Percentiles rank a stretch among this genome's conserved stretches.
Conservation (phyloP, 2,329 filamentous ascomycete genomes). For the Phaeosphaeriaceae sp. region DNA sequence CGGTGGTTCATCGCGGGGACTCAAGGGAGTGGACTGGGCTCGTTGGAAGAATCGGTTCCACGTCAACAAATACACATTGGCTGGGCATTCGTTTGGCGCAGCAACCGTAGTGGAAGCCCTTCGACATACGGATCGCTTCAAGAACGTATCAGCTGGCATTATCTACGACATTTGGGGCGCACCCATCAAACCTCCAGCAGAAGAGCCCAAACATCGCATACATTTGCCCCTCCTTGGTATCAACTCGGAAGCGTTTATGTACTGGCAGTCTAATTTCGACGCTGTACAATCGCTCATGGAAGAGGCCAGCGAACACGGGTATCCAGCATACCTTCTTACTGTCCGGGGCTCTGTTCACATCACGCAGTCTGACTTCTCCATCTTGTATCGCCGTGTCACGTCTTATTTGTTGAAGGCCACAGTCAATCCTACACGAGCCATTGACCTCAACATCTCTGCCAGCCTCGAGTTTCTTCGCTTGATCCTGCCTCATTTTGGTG, state of each 20-base stretch:
- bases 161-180: conserved; percentile 72
- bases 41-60: conserved; percentile 65
- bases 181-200: conserved; percentile 51
- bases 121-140: conserved; percentile 61
- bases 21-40: conserved; percentile 64
- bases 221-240: conserved; percentile 67
- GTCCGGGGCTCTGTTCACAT: conserved; percentile 69
- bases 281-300: conserved; percentile 63
- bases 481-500: conserved; percentile 50
- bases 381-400: conserved; percentile 67
- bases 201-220: conserved; percentile 56
- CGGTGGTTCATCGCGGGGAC: conserved; percentile 65
- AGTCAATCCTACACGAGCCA: conserved; percentile 67
- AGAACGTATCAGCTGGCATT: conserved; percentile 68
- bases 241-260: conserved; percentile 73
- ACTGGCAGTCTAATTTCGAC: conserved; percentile 70
- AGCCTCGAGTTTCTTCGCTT: conserved; percentile 68
- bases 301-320: conserved; percentile 60
- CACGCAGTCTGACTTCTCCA: conserved; percentile 70
- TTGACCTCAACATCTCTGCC: conserved; percentile 68
- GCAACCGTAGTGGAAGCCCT: conserved; percentile 69
- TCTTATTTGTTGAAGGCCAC: conserved; percentile 67
- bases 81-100: conserved; percentile 72
- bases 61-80: conserved; percentile 64
- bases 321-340: conserved; percentile 56